A percentile compares a stretch with the other conserved stretches of the same genome.
Evolutionary conservation across 495 filamentous ascomycete species (phyloP).

Genomic region (Daldinia vernicosa): DNA sequence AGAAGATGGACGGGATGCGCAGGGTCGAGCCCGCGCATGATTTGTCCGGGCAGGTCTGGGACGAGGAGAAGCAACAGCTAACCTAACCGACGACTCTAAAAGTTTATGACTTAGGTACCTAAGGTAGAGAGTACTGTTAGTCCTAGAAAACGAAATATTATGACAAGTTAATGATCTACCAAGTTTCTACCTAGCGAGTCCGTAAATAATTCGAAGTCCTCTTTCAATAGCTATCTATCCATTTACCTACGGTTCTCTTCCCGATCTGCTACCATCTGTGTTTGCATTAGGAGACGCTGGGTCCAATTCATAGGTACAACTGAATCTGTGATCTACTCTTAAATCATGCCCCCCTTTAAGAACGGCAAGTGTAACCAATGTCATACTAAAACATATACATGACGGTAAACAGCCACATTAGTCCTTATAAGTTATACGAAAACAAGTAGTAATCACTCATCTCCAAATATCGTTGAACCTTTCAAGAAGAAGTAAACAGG

Average conservation of each 20-base stretch:
- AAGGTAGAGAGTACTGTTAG: neutral
- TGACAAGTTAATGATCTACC: neutral
- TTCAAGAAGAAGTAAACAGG: neutral
- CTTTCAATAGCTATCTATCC: neutral
- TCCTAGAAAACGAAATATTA: neutral
- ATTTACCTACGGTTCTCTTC: neutral
- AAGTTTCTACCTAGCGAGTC: neutral
- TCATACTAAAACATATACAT: neutral
- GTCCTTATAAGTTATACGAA: neutral
- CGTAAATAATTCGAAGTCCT: neutral
- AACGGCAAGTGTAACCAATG: neutral
- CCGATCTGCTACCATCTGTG: too few species aligned
- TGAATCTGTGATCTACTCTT: too few species aligned
- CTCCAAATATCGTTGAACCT: neutral
- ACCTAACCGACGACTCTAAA: neutral
- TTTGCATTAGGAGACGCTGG: too few species aligned
- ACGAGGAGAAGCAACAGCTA: constrained; percentile 42
- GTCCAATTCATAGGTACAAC: too few species aligned
- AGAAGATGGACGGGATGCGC: constrained; percentile 37
- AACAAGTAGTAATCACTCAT: neutral
- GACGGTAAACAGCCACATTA: neutral
- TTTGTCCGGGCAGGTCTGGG: constrained; percentile 41
- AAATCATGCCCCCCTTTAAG: too few species aligned
- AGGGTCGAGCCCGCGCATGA: constrained; percentile 34
- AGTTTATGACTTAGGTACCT: neutral